Evolutionary conservation across 2,329 filamentous ascomycete genomes (phyloP), one percentile per base, ranked within the genome.

Genomic region (Coleophoma crateriformis): DNA sequence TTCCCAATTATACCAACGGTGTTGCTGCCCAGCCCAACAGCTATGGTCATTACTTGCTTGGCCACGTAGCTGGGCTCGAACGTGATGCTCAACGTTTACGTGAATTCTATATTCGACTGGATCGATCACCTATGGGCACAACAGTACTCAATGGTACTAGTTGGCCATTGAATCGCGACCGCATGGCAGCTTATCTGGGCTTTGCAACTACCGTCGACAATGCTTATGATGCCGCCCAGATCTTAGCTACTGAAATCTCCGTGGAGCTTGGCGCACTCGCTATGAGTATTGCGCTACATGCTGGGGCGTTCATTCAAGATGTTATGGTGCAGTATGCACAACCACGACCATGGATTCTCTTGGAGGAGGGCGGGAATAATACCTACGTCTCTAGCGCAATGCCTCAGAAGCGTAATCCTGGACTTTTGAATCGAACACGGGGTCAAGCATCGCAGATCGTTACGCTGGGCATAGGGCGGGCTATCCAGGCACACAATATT

Each of bases 401-500:
- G 47, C 47, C 47, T n/a, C 47, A 48, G 20, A 48, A 48, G 22
- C 47, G 39, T 13, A 48, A 48, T 44, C 47, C 47, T 40, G 38
- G 47, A 13, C 44, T 46, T 35, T 33, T 46, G 44, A 46, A 46
- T 37, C 32, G 15, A 19, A 46, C 44, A 20, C 44, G 44, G 7
- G 32, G n/a, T 10, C 11, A 27, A n/a, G 44, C 44, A 8, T 46
- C 44, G 8, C 19, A 46, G 14, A 37, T 37, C 8, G 33, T 46
- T 15, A 46, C 44, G 10, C 33, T 46, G 32, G 44, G 44, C 14
- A 46, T 46, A 7, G 44, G 44, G 7, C 33, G 44, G 10, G 44
- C 44, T 17, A 46, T 46, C 15, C 33, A 35, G 33, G 33, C 32
- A 2, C 44, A 46, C 19, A 48, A 48, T 15, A 20, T 43, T 12